Evolutionary conservation across 2,329 filamentous ascomycete species (phyloP).

Genomic region (Colletotrichum cereale): DNA sequence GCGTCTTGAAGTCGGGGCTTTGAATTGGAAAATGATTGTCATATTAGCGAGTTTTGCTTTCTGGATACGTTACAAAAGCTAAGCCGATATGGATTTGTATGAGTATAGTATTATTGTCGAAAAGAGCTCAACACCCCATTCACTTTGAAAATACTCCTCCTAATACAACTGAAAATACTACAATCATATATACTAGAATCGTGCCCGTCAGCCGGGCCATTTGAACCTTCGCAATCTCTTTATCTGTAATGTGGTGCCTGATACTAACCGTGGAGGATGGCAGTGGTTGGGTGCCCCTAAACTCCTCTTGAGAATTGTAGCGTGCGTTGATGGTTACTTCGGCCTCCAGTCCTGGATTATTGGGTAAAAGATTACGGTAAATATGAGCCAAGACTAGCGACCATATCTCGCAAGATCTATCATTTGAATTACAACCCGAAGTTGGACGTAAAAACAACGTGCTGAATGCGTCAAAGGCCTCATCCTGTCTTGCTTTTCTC

Average conservation of each 20-base stretch:
- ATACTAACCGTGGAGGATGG: no score
- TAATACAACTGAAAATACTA: no score
- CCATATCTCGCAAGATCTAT: not conserved
- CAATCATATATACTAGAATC: no score
- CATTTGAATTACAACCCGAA: not conserved
- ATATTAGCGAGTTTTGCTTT: not conserved
- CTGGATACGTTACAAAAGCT: not conserved
- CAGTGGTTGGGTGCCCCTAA: no score
- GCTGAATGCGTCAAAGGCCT: not conserved
- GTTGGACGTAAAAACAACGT: not conserved
- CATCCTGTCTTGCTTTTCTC: not conserved
- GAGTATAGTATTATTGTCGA: not conserved
- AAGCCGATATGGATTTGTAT: not conserved
- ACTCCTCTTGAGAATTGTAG: no score
- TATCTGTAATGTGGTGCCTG: no score
- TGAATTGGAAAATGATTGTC: rapidly evolving
- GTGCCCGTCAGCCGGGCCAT: no score
- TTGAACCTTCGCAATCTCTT: no score
- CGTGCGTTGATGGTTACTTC: no score
- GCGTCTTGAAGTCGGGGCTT: not conserved
- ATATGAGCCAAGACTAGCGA: not conserved
- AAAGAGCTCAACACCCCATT: not conserved
- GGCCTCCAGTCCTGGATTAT: no score
- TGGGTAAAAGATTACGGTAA: not conserved
- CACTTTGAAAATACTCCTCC: rapidly evolving